Base-by-base conservation (phyloP, 768 basidiomycete species). In the Lactifluus volemus region DNA sequence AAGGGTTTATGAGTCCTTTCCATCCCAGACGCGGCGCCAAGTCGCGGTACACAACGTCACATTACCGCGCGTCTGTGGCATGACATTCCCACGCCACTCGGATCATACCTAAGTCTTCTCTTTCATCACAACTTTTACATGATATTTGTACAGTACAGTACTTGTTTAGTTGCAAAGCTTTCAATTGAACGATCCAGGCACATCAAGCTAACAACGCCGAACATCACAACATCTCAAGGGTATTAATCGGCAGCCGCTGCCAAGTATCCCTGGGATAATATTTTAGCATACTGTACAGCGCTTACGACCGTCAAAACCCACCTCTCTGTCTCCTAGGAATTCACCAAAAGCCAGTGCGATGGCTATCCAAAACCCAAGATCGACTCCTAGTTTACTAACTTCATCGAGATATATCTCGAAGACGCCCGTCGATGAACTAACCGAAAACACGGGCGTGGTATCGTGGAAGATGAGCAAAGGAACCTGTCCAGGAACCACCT, bases 261-360 rank as follows among this genome's bases (percentile, higher is more conserved):
- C 30, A 72, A 49, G 52, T 72, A 73, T 49, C 71, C 70, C 72
- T 73, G 65, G 49, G 50, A 53, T 25, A 48, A 34, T 10, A 9
- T 29, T 10, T 59, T 41, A 66, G 54, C 25, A 25, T 19, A 38
- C 19, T 32, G 19, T 38, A 53, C 12, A 19, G 17, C 36, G 41
- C 12, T 52, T 10, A 53, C n/a, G 25, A 11, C n/a, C 17, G 39
- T 19, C 25, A 25, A 25, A 53, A 30, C 84, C 62, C 64, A 89
- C 90, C 76, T 90, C 89, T 67, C 88, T 78, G 65, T 91, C 88
- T 67, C 81, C 81, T 66, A 92, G 70, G 67, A 89, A 92, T 60
- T 88, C 88, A 12, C 89, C 71, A 69, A 90, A 92, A 3, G 87
- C 84, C 67, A 91, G 69, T 0, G 84, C 84, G 44, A 88, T 75